Evolutionary conservation across 2,329 filamentous ascomycete genomes (phyloP).

Genomic region (Albophoma yamanashiensis): DNA sequence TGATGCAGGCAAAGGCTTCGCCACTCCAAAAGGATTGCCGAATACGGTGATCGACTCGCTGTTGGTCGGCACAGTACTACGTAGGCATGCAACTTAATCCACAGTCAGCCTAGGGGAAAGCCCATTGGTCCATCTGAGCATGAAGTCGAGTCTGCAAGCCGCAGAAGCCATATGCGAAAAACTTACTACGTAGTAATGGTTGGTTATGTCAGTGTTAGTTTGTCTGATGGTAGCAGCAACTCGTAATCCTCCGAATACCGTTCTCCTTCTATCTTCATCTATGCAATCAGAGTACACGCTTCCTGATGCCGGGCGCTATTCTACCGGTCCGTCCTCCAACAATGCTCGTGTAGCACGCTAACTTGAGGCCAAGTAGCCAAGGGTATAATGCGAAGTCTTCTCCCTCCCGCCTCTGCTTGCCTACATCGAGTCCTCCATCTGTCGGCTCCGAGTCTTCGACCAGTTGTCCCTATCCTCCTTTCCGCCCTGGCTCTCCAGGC

Average conservation of each 20-base stretch:
- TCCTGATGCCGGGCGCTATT: background rate
- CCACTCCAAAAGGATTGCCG: too few relatives aligned
- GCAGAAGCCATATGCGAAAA: too few relatives aligned
- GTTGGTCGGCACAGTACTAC: too few relatives aligned
- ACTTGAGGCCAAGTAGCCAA: background rate
- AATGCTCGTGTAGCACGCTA: background rate
- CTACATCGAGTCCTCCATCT: constrained; percentile 59
- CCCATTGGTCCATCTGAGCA: too few relatives aligned
- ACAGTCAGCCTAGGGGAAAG: too few relatives aligned
- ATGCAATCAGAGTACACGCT: background rate
- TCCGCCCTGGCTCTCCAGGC: constrained; percentile 53
- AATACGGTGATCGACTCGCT: too few relatives aligned
- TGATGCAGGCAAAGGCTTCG: too few relatives aligned
- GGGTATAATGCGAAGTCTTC: background rate
- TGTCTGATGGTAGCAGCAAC: background rate
- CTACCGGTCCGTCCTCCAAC: background rate
- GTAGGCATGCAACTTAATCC: too few relatives aligned
- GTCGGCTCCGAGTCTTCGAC: constrained; percentile 53
- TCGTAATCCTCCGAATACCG: background rate
- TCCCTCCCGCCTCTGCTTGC: background rate
- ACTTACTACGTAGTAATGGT: too few relatives aligned
- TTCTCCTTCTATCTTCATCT: background rate
- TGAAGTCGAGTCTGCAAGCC: too few relatives aligned
- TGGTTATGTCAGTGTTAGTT: too few relatives aligned
- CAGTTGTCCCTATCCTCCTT: constrained; percentile 55